A percentile compares a stretch with the other conserved stretches of the same genome.
Conservation (phyloP, 352 stramenopile genomes). For the Globisporangium cylindrosporum region DNA sequence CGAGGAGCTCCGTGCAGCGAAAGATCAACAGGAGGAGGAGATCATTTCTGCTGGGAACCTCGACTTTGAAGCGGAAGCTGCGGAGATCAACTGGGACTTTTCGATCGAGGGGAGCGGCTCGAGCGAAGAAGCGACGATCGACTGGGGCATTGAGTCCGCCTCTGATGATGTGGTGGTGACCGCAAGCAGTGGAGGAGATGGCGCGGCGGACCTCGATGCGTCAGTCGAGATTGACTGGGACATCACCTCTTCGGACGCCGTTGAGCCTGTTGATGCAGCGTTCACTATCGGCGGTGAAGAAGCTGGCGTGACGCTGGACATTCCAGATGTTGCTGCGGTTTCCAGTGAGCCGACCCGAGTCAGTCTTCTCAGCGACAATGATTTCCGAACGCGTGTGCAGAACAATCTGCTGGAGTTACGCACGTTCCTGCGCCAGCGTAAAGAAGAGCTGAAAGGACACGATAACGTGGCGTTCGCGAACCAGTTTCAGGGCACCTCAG, state of each 20-base stretch:
- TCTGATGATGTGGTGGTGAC: constrained; percentile 13
- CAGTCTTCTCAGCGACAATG: constrained; percentile 44
- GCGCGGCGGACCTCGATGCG: constrained; percentile 23
- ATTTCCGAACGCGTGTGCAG: constrained; percentile 55
- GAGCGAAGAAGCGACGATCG: constrained; percentile 37
- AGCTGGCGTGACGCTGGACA: constrained; percentile 2
- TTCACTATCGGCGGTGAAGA: constrained; percentile 10
- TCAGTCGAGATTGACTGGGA: constrained; percentile 77
- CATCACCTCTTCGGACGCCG: constrained; percentile 50
- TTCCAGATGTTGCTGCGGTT: neutral
- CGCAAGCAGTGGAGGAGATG: constrained; percentile 12
- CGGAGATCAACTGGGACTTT: constrained; percentile 76
- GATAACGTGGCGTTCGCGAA: constrained; percentile 61
- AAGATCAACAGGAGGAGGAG: constrained; percentile 27
- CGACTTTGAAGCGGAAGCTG: constrained; percentile 53
- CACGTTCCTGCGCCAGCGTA: constrained; percentile 57
- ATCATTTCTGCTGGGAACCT: constrained; percentile 10
- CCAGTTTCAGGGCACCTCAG: constrained; percentile 64
- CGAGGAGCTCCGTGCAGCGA: constrained; percentile 39
- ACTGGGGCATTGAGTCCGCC: constrained; percentile 66
- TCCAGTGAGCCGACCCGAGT: constrained; percentile 36
- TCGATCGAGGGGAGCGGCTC: constrained; percentile 40
- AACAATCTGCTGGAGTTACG: constrained; percentile 79
- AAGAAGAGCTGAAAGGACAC: constrained; percentile 37
- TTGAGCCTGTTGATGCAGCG: constrained; percentile 22